These are phyloP conservation scores for Rhodotorula paludigena DNA, from an alignment of 768 basidiomycete genomes.

Conservation along the genomic window DNA sequence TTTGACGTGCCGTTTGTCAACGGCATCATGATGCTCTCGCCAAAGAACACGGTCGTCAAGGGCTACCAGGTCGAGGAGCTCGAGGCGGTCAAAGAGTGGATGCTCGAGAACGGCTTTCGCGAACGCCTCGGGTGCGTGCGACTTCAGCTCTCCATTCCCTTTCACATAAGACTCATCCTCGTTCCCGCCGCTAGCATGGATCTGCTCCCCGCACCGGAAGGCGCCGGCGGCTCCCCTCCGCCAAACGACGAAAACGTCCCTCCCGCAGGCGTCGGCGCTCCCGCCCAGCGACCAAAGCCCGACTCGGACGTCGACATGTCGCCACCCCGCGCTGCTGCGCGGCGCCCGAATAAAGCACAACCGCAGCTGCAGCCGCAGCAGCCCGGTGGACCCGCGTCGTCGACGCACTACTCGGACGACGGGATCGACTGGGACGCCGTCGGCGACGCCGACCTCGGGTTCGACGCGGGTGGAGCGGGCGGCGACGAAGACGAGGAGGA, in stretches of 20 bases:
- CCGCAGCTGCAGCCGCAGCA: background rate
- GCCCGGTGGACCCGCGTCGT: too few relatives aligned
- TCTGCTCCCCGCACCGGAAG: background rate
- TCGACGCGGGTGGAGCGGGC: background rate
- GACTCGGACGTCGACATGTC: background rate
- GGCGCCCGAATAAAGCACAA: background rate
- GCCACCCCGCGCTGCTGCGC: background rate
- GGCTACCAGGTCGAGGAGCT: slow-evolving; percentile 30
- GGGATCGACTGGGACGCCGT: background rate
- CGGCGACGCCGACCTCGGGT: background rate
- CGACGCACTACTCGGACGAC: background rate
- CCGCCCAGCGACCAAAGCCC: background rate
- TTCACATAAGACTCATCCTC: background rate
- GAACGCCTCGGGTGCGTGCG: slow-evolving; percentile 12
- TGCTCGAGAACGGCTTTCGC: slow-evolving; percentile 15
- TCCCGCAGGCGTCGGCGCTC: background rate
- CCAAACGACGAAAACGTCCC: too few relatives aligned
- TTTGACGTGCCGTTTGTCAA: slow-evolving; percentile 13
- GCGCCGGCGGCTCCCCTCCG: background rate
- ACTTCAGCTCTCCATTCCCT: background rate
- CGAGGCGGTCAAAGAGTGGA: slow-evolving; percentile 1
- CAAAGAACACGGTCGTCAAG: slow-evolving; percentile 25
- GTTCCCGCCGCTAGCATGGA: background rate
- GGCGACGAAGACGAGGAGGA: slow-evolving; percentile 17
- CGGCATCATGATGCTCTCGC: slow-evolving; percentile 24